Conservation (phyloP, 1,139 yeast genomes). For the Citeromyces siamensis region DNA sequence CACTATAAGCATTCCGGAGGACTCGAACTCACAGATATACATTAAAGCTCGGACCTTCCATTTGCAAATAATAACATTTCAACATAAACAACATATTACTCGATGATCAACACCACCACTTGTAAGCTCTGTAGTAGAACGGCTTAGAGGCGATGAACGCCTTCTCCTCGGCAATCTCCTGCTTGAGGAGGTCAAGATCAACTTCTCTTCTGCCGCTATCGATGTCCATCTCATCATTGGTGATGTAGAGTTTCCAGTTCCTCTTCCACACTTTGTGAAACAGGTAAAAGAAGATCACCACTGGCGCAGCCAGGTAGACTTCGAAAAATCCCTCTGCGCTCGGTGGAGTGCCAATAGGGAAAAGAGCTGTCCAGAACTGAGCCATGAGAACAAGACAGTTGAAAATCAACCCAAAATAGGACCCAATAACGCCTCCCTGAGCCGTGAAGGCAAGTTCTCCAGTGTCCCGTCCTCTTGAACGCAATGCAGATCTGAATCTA, state of each 20-base stretch:
- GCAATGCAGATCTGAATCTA: slow-evolving; percentile 51
- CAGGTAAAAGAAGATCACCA: slow-evolving; percentile 23
- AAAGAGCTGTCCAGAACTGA: slow-evolving; percentile 23
- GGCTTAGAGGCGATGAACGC: slow-evolving; percentile 36
- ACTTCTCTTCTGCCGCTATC: slow-evolving; percentile 56
- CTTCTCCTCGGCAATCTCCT: slow-evolving; percentile 44
- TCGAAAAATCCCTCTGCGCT: slow-evolving; percentile 27
- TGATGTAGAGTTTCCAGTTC: neutral
- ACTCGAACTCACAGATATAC: no score
- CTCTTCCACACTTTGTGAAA: slow-evolving; percentile 22
- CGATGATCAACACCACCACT: slow-evolving; percentile 30
- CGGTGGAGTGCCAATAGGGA: slow-evolving; percentile 22
- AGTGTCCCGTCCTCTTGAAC: slow-evolving; percentile 34
- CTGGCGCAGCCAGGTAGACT: slow-evolving; percentile 33
- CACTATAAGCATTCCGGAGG: no score
- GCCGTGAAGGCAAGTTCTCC: slow-evolving; percentile 32
- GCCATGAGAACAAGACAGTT: slow-evolving; percentile 59
- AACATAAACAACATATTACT: no score
- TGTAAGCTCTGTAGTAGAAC: slow-evolving; percentile 30
- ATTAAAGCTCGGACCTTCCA: no score
- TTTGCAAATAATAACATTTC: no score
- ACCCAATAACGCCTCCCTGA: slow-evolving; percentile 58
- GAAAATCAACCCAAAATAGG: slow-evolving; percentile 47
- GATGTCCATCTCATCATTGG: no score
- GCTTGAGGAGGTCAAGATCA: slow-evolving; percentile 45